These are phyloP conservation scores for Pichia terricola DNA, from an alignment of 1,139 yeast species.

Conservation along the genomic window DNA sequence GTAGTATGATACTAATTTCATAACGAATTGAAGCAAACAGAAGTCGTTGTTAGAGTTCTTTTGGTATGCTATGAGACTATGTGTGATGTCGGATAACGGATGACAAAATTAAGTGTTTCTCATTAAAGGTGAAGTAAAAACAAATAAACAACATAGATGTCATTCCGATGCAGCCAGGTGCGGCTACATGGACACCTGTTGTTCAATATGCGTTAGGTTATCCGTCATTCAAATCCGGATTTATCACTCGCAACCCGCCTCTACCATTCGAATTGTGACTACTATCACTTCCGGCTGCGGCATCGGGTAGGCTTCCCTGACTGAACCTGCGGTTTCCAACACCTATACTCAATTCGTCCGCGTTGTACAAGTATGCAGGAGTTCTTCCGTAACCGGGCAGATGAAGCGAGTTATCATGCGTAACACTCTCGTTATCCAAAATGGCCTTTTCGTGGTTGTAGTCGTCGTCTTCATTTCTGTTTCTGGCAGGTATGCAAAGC, in stretches of 20 bases:
- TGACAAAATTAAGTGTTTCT: too few relatives aligned
- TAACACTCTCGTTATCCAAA: slow-evolving; percentile 5
- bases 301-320: slow-evolving; percentile 65
- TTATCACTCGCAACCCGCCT: slow-evolving; percentile 24
- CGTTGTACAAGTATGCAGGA: slow-evolving; percentile 11
- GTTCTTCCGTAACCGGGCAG: slow-evolving; percentile 9
- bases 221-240: slow-evolving; percentile 28
- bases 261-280: slow-evolving; percentile 12
- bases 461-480: slow-evolving; percentile 24
- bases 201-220: too few relatives aligned
- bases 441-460: slow-evolving; percentile 19
- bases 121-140: too few relatives aligned
- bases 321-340: slow-evolving; percentile 42
- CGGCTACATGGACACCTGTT: too few relatives aligned
- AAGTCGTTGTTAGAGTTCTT: too few relatives aligned
- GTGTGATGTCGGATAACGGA: too few relatives aligned
- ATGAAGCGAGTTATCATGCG: slow-evolving; percentile 6
- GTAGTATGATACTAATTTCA: too few relatives aligned
- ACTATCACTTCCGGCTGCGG: slow-evolving; percentile 21
- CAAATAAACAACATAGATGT: too few relatives aligned
- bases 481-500: slow-evolving; percentile 28
- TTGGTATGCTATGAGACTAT: too few relatives aligned
- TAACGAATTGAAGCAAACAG: too few relatives aligned
- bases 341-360: slow-evolving; percentile 21
- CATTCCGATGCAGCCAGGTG: too few relatives aligned